Percentiles rank a stretch among this genome's conserved stretches.
phyloP scores from a whole-genome alignment of 768 basidiomycete genomes.

The Xanthoconium stramineum region DNA sequence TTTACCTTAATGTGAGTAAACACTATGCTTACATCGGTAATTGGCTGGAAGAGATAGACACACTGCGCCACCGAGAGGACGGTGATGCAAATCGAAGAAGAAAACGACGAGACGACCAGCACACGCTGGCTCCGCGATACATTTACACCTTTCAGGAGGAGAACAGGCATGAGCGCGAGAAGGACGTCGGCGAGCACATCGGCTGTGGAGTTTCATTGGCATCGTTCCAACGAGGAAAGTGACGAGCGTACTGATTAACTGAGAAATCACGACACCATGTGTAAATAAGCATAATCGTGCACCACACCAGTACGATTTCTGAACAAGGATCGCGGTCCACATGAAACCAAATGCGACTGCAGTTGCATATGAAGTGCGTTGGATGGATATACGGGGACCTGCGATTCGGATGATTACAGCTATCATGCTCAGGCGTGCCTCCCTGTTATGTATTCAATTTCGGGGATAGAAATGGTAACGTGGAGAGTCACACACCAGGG shows the following conservation, averaged over 20 bases:
- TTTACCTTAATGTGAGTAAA: constrained; percentile 19
- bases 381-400: neutral
- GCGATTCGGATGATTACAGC: constrained; percentile 6
- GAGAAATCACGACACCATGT: constrained; percentile 4
- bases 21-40: constrained; percentile 1
- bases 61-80: constrained; percentile 12
- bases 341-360: constrained; percentile 13
- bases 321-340: constrained; percentile 7
- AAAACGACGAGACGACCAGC: constrained; percentile 19
- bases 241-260: constrained; percentile 13
- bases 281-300: neutral
- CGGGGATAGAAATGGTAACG: neutral
- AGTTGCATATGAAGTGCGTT: neutral
- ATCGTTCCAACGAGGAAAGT: neutral
- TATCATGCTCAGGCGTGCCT: constrained; percentile 19
- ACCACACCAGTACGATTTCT: constrained; percentile 4
- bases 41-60: constrained; percentile 7
- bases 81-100: constrained; percentile 22
- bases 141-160: constrained; percentile 13
- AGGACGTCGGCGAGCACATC: constrained; percentile 18
- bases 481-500: constrained; percentile 8
- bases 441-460: constrained; percentile 1
- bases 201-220: constrained; percentile 6
- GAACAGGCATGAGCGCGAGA: constrained; percentile 15
- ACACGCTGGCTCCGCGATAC: constrained; percentile 12